Base-by-base conservation (phyloP, 352 stramenopile genomes). In the Phytophthora tentaculata region DNA sequence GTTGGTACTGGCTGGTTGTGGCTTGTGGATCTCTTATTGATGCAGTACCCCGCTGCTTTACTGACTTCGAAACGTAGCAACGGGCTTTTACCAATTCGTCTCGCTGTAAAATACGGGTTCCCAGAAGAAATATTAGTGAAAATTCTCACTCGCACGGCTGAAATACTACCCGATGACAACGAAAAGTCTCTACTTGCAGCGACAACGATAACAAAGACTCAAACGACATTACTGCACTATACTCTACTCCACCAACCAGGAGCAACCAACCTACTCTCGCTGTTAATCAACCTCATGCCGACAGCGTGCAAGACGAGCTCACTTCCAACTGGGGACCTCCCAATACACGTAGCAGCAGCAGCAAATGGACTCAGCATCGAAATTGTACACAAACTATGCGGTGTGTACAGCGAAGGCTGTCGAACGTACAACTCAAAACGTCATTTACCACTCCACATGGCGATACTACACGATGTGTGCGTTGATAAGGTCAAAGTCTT, bases 211-310 rank as follows among this genome's bases (percentile, higher is more conserved):
- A 9, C 28, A 14, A 64, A 48, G 2, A 88, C 74, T 8, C 56
- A 62, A 16, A 86, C 73, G 20, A 89, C 84, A 7, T 63, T 91
- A 14, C 56, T 93, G 26, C 85, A 91, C 19, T 93, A 89, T 28
- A 70, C 63, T 12, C 53, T 91, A 7, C 52, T 91, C 0, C 79
- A 91, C 56, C 72, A 83, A 6, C 60, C 73, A 6, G 26, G 53
- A 16, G 48, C 61, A n/a, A 63, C 64, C 0, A 37, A 28, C n/a
- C 56, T 88, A 20, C 41, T 89, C 0, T 60, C 72, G 13, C 37
- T 71, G 20, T 19, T 93, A 9, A 22, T 90, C 2, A 51, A 61
- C 0, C 41, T 41, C 5, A 74, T 81, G 60, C 76, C 81, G 3
- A 55, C 47, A 17, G 62, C 76, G 13, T 79, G 73, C 48, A 62